These are phyloP conservation scores for Tephrocybe sp. DNA, from an alignment of 768 basidiomycete species.

Conservation along the genomic window DNA sequence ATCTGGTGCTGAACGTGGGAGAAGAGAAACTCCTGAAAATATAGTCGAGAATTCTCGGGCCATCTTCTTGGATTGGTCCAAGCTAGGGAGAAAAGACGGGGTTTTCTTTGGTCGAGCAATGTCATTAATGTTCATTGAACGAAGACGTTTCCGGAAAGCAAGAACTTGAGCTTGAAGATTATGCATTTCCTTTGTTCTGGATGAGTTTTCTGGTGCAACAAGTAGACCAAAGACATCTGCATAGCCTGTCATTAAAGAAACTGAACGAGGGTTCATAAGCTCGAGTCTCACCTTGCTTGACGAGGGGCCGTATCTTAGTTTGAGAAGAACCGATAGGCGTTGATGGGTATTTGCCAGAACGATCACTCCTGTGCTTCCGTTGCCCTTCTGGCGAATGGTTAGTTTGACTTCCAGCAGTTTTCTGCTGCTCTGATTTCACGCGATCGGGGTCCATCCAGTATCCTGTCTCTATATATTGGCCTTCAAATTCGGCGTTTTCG, in stretches of 20 bases:
- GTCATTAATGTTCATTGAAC: slow-evolving; percentile 60
- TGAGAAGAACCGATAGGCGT: not conserved
- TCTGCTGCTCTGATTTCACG: not conserved
- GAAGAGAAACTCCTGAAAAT: slow-evolving; percentile 38
- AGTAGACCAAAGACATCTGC: slow-evolving; percentile 63
- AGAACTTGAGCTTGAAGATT: slow-evolving; percentile 52
- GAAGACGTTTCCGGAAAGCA: slow-evolving; percentile 57
- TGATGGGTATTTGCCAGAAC: not conserved
- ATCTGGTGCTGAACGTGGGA: slow-evolving; percentile 46
- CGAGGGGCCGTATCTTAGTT: not conserved
- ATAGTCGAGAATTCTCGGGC: slow-evolving; percentile 47
- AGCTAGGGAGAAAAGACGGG: slow-evolving; percentile 50
- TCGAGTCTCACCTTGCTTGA: slow-evolving; percentile 1
- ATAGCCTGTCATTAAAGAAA: slow-evolving; percentile 2
- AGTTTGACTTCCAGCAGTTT: not conserved
- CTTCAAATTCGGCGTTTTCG: slow-evolving; percentile 14
- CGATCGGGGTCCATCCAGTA: not conserved
- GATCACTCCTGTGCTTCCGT: not conserved
- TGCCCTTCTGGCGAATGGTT: slow-evolving; percentile 2
- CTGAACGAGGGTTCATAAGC: not conserved
- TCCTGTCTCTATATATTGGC: not conserved
- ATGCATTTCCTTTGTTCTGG: slow-evolving; percentile 37
- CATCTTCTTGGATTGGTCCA: slow-evolving; percentile 47
- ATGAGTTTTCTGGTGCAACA: slow-evolving; percentile 29
- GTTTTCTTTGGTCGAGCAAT: slow-evolving; percentile 43